Evolutionary conservation across 2,329 filamentous ascomycete genomes (phyloP), one percentile per base, ranked within the genome.

Genomic region (Fusarium chuoi): DNA sequence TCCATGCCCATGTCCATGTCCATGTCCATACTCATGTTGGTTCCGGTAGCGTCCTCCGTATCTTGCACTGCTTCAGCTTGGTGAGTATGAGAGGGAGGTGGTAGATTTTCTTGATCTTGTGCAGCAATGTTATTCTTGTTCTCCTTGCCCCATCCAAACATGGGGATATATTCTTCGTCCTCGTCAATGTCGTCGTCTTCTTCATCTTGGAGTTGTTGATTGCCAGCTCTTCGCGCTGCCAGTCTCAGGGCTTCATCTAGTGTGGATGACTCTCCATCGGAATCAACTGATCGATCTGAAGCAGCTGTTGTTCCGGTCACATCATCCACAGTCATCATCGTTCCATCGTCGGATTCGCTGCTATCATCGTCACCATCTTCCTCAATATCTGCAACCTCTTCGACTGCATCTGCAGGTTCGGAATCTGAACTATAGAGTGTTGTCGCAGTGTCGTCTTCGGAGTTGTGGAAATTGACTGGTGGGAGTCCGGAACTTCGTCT

Each of bases 251-350:
- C 93, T 72, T 93, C 91, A 62, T 98, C 94, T 12, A 98, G 83
- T 15, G 91, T 90, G 30, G 89, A 91, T 72, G 91, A 95, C 12
- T 93, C 94, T 59, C 79, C 82, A 6, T 91, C 93, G 24, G 89
- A 89, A 24, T 89, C 91, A 35, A 86, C 86, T 56, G 83, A 86
- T 42, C 88, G 88, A 6, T 87, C 85, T 15, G 92, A 93, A 49
- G 87, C 89, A 49, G 90, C 84, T 22, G 92, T 93, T 33, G 89
- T 91, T 38, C 90, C 89, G 4, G 92, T 94, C 71, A 92, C 89
- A 75, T 95, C 93, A 68, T 96, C 94, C 49, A 97, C 85, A 41
- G 92, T 96, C 91, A 95, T 94, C 81, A 94, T 92, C 2, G 93
- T 95, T 36, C 91, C 92, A 73, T 94, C 92, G 56, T 92, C 91